Evolutionary conservation across 192 early-diverging fungal species (phyloP), one percentile per base, ranked within the genome.

Genomic region (Gryganskiella cystojenkinii): DNA sequence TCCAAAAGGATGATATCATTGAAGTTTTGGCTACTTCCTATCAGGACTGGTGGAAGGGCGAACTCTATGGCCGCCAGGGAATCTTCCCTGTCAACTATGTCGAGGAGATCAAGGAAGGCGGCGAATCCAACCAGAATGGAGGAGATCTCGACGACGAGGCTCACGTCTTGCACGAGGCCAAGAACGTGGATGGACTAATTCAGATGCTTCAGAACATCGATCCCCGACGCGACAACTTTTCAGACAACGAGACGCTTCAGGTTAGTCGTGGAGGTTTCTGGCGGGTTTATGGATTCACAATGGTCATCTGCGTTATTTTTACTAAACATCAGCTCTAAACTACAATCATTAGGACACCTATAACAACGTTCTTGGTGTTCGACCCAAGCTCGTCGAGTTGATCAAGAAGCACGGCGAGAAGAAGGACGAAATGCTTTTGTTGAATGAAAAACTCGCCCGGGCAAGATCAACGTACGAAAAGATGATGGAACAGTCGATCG

Each of bases 21-120:
- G 85, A 88, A 13, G 98, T 99, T 24, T 71, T 95, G 68, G 97
- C 98, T 68, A 92, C 90, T 61, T 94, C 96, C 10, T 99, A 95
- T 84, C 90, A 94, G 62, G 98, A 99, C 79, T 99, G 98, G 98
- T 99, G 97, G 97, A 94, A 95, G 70, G 98, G 97, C 25, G 90
- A 94, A 76, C 80, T 92, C n/a, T 84, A 85, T 14, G 93, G 93
- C n/a, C 87, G 89, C 50, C 88, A 89, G 54, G 98, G 98, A 14
- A 97, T 99, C 45, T 99, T 99, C 66, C 98, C 98, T 11, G 93
- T 95, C 14, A 99, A 99, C 78, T 99, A 98, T 83, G 96, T 99
- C 22, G 89, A 94, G 61, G 86, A 89, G 25, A 81, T 93, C 17
- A 76, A 82, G 8, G 92, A 93, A 40, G 83, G 87, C n/a, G n/a